Conservation (phyloP, 2,329 filamentous ascomycete genomes). For the Metarhizium humberi region DNA sequence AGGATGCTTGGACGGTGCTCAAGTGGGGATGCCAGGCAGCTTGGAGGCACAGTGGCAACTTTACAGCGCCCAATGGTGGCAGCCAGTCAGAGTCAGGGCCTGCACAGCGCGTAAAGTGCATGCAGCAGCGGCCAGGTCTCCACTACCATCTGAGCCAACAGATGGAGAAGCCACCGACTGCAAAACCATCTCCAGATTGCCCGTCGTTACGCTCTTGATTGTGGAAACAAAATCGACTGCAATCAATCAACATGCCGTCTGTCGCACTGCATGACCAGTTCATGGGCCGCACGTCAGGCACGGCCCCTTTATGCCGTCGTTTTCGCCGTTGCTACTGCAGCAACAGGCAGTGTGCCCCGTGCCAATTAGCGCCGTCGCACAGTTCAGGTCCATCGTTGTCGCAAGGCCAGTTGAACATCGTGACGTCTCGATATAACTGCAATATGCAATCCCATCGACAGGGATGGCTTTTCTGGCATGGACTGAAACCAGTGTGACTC, state of each 20-base stretch:
- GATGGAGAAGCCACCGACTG: too few relatives aligned
- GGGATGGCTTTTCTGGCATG: constrained; percentile 6
- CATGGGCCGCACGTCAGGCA: too few relatives aligned
- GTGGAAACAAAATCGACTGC: too few relatives aligned
- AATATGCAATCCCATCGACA: constrained; percentile 5
- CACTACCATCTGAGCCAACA: neutral
- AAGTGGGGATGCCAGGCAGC: too few relatives aligned
- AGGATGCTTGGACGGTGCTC: too few relatives aligned
- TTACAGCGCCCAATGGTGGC: too few relatives aligned
- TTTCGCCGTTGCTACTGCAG: neutral
- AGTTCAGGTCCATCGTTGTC: neutral
- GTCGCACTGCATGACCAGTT: too few relatives aligned
- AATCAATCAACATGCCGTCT: too few relatives aligned
- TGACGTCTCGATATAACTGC: neutral
- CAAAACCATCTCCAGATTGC: too few relatives aligned
- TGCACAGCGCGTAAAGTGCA: constrained; percentile 10
- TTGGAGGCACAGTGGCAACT: too few relatives aligned
- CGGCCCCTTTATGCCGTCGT: too few relatives aligned
- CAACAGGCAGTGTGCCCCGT: constrained; percentile 1
- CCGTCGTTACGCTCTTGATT: too few relatives aligned
- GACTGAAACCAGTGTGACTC: constrained; percentile 15
- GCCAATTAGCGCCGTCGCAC: neutral
- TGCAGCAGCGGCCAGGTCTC: constrained; percentile 2
- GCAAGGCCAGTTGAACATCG: neutral
- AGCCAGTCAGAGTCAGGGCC: neutral